Conservation (phyloP, 768 basidiomycete genomes). For the Gymnopilus junonius region DNA sequence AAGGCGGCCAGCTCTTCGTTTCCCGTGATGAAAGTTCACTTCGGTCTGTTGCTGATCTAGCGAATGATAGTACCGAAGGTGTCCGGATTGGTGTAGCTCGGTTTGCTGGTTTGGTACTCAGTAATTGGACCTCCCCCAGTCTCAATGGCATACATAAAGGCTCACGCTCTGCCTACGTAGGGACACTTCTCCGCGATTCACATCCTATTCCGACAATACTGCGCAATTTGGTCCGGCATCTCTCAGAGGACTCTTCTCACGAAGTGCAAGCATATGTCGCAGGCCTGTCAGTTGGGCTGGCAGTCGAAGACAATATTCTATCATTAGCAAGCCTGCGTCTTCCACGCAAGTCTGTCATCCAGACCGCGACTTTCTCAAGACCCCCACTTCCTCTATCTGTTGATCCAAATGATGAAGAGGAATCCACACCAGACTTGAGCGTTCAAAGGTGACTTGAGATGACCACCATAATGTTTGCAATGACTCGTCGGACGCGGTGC, state of each 20-base stretch:
- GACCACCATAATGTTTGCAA: background rate
- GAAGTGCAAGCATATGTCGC: slow-evolving; percentile 68
- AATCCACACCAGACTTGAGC: background rate
- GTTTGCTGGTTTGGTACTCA: slow-evolving; percentile 57
- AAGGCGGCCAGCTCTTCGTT: slow-evolving; percentile 37
- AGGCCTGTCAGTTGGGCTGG: slow-evolving; percentile 24
- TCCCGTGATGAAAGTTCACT: slow-evolving; percentile 55
- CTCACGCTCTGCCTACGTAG: slow-evolving; percentile 26
- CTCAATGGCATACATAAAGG: slow-evolving; percentile 10
- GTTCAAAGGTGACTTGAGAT: background rate
- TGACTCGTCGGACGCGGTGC: background rate
- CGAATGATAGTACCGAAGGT: slow-evolving; percentile 73
- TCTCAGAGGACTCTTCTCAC: slow-evolving; percentile 59
- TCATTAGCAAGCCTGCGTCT: slow-evolving; percentile 17
- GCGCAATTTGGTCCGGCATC: slow-evolving; percentile 43
- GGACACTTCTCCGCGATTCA: slow-evolving; percentile 30
- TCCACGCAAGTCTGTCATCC: slow-evolving; percentile 10
- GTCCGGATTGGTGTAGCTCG: slow-evolving; percentile 89
- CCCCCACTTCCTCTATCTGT: slow-evolving; percentile 28
- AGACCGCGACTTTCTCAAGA: slow-evolving; percentile 41
- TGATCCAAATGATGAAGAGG: background rate
- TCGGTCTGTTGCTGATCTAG: slow-evolving; percentile 56
- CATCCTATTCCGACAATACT: slow-evolving; percentile 38
- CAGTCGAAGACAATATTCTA: slow-evolving; percentile 12
- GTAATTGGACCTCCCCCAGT: slow-evolving; percentile 42